A percentile compares a stretch with the other conserved stretches of the same genome.
Evolutionary conservation across 768 basidiomycete species (phyloP).

Genomic region (Auricularia auricula-judae): DNA sequence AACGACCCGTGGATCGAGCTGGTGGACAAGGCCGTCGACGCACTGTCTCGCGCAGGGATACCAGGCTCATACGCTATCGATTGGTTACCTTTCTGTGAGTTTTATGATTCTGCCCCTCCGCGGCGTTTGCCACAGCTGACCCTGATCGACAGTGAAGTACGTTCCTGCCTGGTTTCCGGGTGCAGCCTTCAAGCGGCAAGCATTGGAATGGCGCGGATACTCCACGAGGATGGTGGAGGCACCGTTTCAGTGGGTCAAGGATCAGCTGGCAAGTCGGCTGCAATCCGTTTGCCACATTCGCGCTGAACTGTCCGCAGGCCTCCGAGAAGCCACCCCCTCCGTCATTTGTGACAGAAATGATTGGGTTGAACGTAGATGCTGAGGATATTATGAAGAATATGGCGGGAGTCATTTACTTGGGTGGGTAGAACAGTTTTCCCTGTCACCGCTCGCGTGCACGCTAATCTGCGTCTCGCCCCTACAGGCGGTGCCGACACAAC

Average conservation of each 20-base stretch:
- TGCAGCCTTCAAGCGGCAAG: conserved; percentile 21
- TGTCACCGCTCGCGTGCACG: neutral
- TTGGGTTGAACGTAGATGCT: neutral
- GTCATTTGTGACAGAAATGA: neutral
- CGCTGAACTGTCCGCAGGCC: neutral
- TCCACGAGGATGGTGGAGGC: neutral
- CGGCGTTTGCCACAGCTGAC: neutral
- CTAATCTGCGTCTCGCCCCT: neutral
- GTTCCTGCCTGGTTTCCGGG: conserved; percentile 32
- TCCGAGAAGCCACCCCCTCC: neutral
- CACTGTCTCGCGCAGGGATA: conserved; percentile 17
- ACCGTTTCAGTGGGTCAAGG: neutral
- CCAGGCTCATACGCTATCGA: neutral
- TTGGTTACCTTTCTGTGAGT: neutral
- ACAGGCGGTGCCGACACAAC: conserved; percentile 5
- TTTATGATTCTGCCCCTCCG: neutral
- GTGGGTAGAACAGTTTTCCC: neutral
- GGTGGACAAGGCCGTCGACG: conserved; percentile 26
- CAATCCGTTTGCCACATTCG: neutral
- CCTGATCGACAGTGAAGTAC: conserved; percentile 17
- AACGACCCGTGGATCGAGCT: conserved; percentile 17
- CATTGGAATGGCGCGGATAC: conserved; percentile 15
- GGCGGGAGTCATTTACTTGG: neutral
- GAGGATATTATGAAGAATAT: neutral
- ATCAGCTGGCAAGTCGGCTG: neutral